These are phyloP conservation scores for Fusarium camptoceras DNA, from an alignment of 2,329 filamentous ascomycete species.

Conservation along the genomic window DNA sequence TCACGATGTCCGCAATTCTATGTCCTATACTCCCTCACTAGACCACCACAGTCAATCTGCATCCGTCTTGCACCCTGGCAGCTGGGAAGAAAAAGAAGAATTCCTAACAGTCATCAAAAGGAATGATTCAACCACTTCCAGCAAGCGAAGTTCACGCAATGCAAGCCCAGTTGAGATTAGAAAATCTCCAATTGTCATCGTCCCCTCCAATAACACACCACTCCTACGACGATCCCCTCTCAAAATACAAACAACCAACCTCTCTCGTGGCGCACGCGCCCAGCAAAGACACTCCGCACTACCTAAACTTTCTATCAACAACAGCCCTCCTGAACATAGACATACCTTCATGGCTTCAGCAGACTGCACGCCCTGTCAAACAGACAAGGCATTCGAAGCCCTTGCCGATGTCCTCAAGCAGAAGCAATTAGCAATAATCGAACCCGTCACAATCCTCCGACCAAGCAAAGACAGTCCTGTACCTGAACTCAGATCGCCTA, in stretches of 20 bases:
- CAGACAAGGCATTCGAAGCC: constrained; percentile 20
- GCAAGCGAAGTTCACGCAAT: background rate
- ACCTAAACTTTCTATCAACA: background rate
- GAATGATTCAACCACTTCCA: background rate
- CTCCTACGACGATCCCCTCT: constrained; percentile 1
- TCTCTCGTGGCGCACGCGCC: background rate
- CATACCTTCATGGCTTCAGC: background rate
- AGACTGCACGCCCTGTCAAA: constrained; percentile 4
- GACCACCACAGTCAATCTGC: constrained; percentile 22
- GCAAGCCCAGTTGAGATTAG: background rate
- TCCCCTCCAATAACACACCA: background rate
- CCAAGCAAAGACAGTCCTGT: background rate
- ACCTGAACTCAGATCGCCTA: constrained; percentile 14
- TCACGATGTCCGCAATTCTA: constrained; percentile 15
- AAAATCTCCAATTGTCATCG: background rate
- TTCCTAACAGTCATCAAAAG: constrained; percentile 9
- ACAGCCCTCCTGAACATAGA: background rate
- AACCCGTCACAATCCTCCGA: background rate
- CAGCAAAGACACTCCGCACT: constrained; percentile 3
- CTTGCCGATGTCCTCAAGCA: background rate
- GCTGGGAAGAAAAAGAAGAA: constrained; percentile 10
- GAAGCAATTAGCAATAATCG: background rate
- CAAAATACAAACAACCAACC: constrained; percentile 13
- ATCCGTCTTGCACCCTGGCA: background rate
- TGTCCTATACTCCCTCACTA: constrained; percentile 8